Percentiles rank a stretch among this genome's conserved stretches.
Conservation (phyloP, 2,329 filamentous ascomycete species). For the Tolypocladium endophyticum region DNA sequence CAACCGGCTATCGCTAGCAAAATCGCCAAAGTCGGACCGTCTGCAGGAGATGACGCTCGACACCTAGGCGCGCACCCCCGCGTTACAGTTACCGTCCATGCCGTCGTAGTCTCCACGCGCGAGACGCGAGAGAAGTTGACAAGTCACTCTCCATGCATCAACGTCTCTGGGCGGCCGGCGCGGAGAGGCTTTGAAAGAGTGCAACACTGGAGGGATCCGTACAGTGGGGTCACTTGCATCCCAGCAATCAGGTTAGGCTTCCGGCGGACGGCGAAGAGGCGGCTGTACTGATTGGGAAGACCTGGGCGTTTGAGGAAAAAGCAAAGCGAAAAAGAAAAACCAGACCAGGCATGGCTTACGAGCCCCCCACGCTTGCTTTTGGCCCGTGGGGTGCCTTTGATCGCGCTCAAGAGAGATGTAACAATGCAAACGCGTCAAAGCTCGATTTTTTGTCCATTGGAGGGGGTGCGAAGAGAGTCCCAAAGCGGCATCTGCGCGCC, state of each 20-base stretch:
- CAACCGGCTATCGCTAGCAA: neutral
- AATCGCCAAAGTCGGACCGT: too few species aligned
- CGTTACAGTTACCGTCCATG: neutral
- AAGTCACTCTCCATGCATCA: neutral
- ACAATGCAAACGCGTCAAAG: neutral
- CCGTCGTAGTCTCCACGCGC: neutral
- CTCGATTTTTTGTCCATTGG: neutral
- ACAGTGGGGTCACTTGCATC: neutral
- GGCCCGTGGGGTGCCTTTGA: neutral
- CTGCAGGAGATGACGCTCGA: neutral
- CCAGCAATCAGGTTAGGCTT: neutral
- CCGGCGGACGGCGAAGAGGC: neutral
- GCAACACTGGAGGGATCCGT: neutral
- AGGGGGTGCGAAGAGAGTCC: neutral
- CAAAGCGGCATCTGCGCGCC: neutral
- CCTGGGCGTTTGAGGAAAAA: too few species aligned
- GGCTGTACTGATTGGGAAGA: neutral
- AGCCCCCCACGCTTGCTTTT: neutral
- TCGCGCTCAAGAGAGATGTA: neutral
- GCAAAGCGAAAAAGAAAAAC: neutral
- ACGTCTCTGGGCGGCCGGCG: neutral
- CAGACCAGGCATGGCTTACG: neutral
- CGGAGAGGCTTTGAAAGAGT: neutral
- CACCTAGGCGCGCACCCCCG: neutral
- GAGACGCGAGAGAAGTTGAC: constrained; percentile 1